Evolutionary conservation across 106 monocot species (phyloP), one percentile per base, ranked within the genome.

Genomic region (Iris macrosiphon): DNA sequence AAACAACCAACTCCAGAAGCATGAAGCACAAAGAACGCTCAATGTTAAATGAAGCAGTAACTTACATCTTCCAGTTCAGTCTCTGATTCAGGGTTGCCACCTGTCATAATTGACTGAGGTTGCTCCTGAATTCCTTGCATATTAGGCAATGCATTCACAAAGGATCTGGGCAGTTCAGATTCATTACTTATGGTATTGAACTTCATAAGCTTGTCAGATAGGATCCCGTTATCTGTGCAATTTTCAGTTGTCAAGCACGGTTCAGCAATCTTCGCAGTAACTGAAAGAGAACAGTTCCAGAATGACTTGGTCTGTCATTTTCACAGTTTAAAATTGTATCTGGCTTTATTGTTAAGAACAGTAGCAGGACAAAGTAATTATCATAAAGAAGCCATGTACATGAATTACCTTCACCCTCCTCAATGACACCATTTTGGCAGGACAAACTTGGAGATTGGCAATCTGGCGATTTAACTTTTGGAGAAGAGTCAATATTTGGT

Each of bases 61-160:
- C 79, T 74, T 49, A 79, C 80, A 75, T 80, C 81, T 59, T 52
- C 10, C 32, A 75, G 43, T 29, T 42, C 65, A 17, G 31, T 16
- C 14, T 76, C 76, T 61, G 70, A 46, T n/a, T 61, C 75, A 15
- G 63, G 56, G 46, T 45, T 57, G 25, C 65, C 75, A 45, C 28
- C 47, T 45, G 72, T 68, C 6, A 35, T 44, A 9, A 12, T 58
- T 35, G 24, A 33, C 21, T 45, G 42, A 66, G 24, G n/a, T 25
- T 47, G 70, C 11, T 31, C 8, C 4, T 40, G 25, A 66, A 45
- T 6, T 45, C 8, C 62, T 14, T 59, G 33, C 15, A 29, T 31
- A 22, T 47, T 40, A 16, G 48, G 28, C n/a, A n/a, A n/a, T 31
- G 28, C 29, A 6, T 45, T 49, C 15, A 62, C 19, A 1, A 52